Base-by-base conservation (phyloP, 768 basidiomycete species). In the Lentinus tigrinus region DNA sequence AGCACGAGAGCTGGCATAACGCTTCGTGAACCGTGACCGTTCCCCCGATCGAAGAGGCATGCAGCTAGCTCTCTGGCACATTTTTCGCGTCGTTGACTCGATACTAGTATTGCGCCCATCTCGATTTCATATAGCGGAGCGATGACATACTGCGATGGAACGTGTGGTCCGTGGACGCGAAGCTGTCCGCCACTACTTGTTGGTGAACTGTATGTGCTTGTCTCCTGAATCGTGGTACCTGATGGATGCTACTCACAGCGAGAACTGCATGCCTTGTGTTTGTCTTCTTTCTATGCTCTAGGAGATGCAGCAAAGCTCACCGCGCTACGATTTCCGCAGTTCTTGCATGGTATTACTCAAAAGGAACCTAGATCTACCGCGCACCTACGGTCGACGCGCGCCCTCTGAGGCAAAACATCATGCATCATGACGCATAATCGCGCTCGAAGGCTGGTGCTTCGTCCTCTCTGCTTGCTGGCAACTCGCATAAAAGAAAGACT, bases 201-300 rank as follows among this genome's bases (percentile, higher is more conserved):
- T 85, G 85, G 84, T 81, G 54, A 70, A 79, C 61, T 13, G 11
- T 0, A 11, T 16, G n/a, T 17, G 23, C 19, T 11, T 9, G 21
- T 1, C 21, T 8, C 11, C 26, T 46, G n/a, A 52, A 5, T 6
- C 21, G 17, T 46, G 56, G 11, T 38, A 17, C 49, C 10, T 10
- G 38, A 19, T 40, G 4, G n/a, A 10, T 31, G n/a, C 23, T 23
- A 3, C 47, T 10, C 51, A 40, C 52, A 87, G 85, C 85, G 87
- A 88, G 60, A 87, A 87, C 65, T 85, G 85, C 59, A 85, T 87
- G 84, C 86, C 86, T 65, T 86, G 54, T 65, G 82, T 84, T 56
- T 47, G 83, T 72, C 39, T 42, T 84, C 56, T 47, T 82, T 72
- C 39, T 43, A 14, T 36, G 42, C 8, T 16, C 28, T 26, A 26